Base-by-base conservation (phyloP, 257 asterid species). In the Prunella vulgaris region DNA sequence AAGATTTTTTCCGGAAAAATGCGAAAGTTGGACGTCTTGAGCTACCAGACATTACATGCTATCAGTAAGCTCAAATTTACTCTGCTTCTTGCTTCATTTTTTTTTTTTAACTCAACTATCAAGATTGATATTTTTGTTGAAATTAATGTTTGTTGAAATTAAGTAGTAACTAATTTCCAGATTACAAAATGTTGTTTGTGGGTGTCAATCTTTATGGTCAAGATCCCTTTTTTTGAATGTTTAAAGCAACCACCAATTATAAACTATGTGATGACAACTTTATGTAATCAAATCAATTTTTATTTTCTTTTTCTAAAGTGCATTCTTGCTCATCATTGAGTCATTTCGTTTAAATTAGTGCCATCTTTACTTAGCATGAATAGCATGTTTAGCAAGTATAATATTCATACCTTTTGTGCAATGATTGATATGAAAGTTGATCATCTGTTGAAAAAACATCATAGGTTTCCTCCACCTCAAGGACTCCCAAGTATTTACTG, bases 31-130 rank as follows among this genome's bases (percentile, higher is more conserved):
- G 97, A 93, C 74, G 82, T 93, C 84, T 76, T 90, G 84, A 90
- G 86, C 83, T 88, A 87, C 84, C 99, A 93, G 77, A 90, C 89
- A 40, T 48, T 88, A 74, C 86, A 93, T 20, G 96, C 99, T 3
- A 93, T 90, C 76, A 90, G 97, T 93, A 82, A 90, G 96, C 81
- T 53, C 5, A 35, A 38, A 46, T 58, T 68, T 25, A 17, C 7
- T 18, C 71, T 32, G 5, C 6, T 56, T 38, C 22, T 13, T 17
- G 38, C 33, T 52, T 72, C 14, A 30, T 15, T 14, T 62, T 33
- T 38, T 35, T 10, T 0, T 48, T n/a, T 28, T n/a, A n/a, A n/a
- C n/a, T n/a, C n/a, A 21, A 20, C 4, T 25, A 3, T 25, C 28
- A 25, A 25, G 0, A 25, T 56, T 18, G 7, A 17, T 17, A 12